Conservation (phyloP, 1,284 basidiomycete genomes). For the Marasmius fiardii region DNA sequence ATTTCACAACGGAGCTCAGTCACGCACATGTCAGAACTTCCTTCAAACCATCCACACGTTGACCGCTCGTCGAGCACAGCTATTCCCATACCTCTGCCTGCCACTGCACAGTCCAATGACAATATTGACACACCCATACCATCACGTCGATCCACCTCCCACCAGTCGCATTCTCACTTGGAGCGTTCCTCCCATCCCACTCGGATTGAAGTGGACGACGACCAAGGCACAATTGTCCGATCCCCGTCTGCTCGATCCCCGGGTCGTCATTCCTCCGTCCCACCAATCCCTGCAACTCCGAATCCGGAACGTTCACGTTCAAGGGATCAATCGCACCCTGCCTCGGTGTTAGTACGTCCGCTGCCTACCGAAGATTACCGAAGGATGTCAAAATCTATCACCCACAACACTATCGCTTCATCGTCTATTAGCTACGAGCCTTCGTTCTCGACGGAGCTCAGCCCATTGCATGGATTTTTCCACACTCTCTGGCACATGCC, state of each 20-base stretch:
- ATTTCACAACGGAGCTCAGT: neutral
- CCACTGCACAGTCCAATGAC: neutral
- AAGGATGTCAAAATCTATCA: constrained; percentile 11
- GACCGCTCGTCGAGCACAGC: neutral
- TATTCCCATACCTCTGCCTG: neutral
- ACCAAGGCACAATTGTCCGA: neutral
- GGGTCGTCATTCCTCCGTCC: constrained; percentile 2
- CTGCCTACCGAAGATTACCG: constrained; percentile 13
- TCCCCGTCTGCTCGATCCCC: neutral
- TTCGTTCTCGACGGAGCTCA: constrained; percentile 14
- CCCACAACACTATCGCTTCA: neutral
- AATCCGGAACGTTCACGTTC: neutral
- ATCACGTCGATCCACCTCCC: neutral
- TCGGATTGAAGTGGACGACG: constrained; percentile 12
- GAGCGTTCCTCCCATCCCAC: constrained; percentile 13
- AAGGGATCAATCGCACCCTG: constrained; percentile 4
- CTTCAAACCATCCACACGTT: neutral
- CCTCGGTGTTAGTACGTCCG: constrained; percentile 9
- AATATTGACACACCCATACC: neutral
- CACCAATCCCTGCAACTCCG: constrained; percentile 1
- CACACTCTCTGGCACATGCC: constrained; percentile 8
- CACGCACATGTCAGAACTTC: neutral
- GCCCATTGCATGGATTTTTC: constrained; percentile 6
- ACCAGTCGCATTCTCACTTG: neutral
- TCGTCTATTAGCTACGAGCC: constrained; percentile 4